Conservation (phyloP, 1,284 basidiomycete species). For the Ganoderma leucocontextum region DNA sequence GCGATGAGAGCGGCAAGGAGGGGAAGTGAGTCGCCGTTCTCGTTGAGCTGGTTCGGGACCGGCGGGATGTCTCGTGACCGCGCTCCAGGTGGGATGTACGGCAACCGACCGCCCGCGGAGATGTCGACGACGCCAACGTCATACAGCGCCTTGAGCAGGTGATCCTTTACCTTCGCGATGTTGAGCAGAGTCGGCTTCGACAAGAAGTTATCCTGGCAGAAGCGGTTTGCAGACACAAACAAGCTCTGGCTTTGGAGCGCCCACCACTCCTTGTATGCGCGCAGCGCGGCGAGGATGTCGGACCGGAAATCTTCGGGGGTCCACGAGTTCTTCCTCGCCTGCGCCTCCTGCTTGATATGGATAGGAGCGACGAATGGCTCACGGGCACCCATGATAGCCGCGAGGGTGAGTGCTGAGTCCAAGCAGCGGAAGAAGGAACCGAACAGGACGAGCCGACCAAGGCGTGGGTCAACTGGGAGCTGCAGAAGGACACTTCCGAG, state of each 20-base stretch:
- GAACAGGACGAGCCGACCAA: constrained; percentile 90
- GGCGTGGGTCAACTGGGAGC: constrained; percentile 89
- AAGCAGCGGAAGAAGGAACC: constrained; percentile 96
- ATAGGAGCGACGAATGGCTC: constrained; percentile 92
- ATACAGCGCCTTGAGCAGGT: constrained; percentile 83
- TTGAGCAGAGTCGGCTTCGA: constrained; percentile 84
- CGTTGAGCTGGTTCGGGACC: constrained; percentile 78
- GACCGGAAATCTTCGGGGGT: constrained; percentile 84
- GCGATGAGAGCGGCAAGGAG: constrained; percentile 90
- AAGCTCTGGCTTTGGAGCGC: constrained; percentile 72
- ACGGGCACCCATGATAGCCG: constrained; percentile 89
- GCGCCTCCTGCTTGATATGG: constrained; percentile 69
- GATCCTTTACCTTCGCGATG: constrained; percentile 87
- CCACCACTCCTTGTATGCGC: constrained; percentile 89
- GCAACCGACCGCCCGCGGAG: constrained; percentile 67
- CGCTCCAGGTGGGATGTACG: constrained; percentile 35
- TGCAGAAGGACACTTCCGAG: constrained; percentile 91
- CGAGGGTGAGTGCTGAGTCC: constrained; percentile 89
- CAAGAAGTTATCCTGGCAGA: constrained; percentile 90
- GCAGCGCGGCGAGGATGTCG: constrained; percentile 83
- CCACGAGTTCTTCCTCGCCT: constrained; percentile 84
- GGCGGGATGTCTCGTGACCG: constrained; percentile 40
- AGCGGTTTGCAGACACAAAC: constrained; percentile 74
- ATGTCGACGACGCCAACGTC: constrained; percentile 85
- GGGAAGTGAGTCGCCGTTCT: constrained; percentile 80